phyloP scores from a whole-genome alignment of 1,284 basidiomycete species.

The Pascua sp. region DNA sequence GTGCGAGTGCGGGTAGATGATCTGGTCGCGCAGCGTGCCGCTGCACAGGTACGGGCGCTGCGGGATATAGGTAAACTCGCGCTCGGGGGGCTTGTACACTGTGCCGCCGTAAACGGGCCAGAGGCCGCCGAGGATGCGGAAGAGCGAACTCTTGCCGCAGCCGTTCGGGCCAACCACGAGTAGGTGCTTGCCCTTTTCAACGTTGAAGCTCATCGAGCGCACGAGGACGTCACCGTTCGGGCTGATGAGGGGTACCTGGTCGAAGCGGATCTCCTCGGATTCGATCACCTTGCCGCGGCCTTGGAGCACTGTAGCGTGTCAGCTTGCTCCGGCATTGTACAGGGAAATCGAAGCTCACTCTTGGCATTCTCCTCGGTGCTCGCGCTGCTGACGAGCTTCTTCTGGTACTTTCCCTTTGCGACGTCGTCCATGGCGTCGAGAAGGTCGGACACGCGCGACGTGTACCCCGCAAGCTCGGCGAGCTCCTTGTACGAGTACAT shows the following conservation, averaged over 20 bases:
- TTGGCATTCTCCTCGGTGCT: conserved; percentile 72
- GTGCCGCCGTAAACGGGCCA: conserved; percentile 96
- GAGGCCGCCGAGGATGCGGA: conserved; percentile 90
- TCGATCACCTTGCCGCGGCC: conserved; percentile 75
- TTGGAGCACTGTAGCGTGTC: conserved; percentile 61
- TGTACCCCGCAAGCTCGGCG: conserved; percentile 92
- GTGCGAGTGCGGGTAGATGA: conserved; percentile 73
- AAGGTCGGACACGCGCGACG: conserved; percentile 81
- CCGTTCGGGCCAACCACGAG: conserved; percentile 92
- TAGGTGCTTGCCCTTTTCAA: conserved; percentile 86
- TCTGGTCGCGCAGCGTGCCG: conserved; percentile 90
- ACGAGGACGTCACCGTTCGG: conserved; percentile 94
- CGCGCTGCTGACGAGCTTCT: conserved; percentile 74
- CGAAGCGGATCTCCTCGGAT: conserved; percentile 79
- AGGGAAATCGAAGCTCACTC: conserved; percentile 55
- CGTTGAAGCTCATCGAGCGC: conserved; percentile 76
- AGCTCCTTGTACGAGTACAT: conserved; percentile 97
- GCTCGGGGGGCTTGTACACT: conserved; percentile 87
- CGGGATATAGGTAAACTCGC: conserved; percentile 90
- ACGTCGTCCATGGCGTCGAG: conserved; percentile 91
- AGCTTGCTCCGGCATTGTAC: background rate
- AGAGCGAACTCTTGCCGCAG: conserved; percentile 80
- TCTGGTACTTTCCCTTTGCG: conserved; percentile 78
- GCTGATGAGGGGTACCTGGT: conserved; percentile 90
- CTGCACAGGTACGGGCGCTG: conserved; percentile 91